These are phyloP conservation scores for Amanita polypyramis DNA, from an alignment of 768 basidiomycete species.

Conservation along the genomic window DNA sequence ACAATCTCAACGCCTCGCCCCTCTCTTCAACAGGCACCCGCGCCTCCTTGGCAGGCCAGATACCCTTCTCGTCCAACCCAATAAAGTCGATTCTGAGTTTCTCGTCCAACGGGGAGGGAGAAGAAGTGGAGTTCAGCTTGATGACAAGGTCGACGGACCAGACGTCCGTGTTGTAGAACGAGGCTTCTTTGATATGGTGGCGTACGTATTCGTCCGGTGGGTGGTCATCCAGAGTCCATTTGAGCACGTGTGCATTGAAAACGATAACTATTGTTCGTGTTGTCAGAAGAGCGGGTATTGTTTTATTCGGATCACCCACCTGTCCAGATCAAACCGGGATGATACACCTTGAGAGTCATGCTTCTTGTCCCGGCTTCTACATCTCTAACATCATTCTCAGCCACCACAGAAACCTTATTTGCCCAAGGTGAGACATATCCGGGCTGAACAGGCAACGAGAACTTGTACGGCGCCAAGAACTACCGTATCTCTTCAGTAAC, in stretches of 20 bases:
- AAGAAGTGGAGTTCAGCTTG: constrained; percentile 35
- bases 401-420: constrained; percentile 41
- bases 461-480: constrained; percentile 81
- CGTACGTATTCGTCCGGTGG: constrained; percentile 68
- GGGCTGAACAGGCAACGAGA: constrained; percentile 45
- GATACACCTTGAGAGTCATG: constrained; percentile 57
- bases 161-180: constrained; percentile 67
- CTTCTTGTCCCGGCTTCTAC: constrained; percentile 50
- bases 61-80: constrained; percentile 72
- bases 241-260: constrained; percentile 82
- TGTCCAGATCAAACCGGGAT: constrained; percentile 84
- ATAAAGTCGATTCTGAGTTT: constrained; percentile 42
- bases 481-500: constrained; percentile 19
- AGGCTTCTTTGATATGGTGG: constrained; percentile 89
- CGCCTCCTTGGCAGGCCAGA: constrained; percentile 70
- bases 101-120: constrained; percentile 28
- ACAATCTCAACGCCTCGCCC: constrained; percentile 55
- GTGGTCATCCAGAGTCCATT: constrained; percentile 73
- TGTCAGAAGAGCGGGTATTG: not conserved
- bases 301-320: constrained; percentile 28
- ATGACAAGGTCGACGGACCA: constrained; percentile 70
- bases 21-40: constrained; percentile 26
- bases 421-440: constrained; percentile 43
- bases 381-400: constrained; percentile 47
- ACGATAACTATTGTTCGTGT: constrained; percentile 50